These are phyloP conservation scores for Sextonia rubra DNA, from an alignment of 164 flowering plant genomes.

Conservation along the genomic window DNA sequence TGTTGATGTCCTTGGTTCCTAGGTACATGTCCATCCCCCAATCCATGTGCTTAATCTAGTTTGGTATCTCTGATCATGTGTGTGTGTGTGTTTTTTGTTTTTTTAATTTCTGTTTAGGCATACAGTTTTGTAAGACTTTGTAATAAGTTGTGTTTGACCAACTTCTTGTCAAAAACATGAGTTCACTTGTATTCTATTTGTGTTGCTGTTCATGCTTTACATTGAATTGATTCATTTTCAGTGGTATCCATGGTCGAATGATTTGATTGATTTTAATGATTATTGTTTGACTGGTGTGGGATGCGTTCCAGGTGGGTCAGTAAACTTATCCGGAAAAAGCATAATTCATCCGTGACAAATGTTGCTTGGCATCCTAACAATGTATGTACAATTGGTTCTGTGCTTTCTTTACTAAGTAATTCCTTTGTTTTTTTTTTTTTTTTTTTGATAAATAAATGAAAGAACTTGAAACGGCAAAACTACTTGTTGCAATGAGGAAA, in stretches of 20 bases:
- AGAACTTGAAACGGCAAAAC: not conserved
- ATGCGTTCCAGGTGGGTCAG: slow-evolving; percentile 88
- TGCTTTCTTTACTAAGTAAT: not conserved
- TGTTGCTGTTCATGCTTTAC: not conserved
- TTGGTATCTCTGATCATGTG: too few relatives aligned
- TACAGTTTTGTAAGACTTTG: too few relatives aligned
- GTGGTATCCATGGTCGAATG: slow-evolving; percentile 5
- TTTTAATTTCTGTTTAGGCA: too few relatives aligned
- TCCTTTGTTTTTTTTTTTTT: not conserved
- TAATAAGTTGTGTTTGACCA: too few relatives aligned
- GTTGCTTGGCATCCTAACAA: slow-evolving; percentile 99
- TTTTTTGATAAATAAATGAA: not conserved
- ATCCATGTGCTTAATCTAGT: too few relatives aligned
- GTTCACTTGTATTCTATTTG: not conserved
- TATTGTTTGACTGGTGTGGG: slow-evolving; percentile 2
- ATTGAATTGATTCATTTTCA: not conserved
- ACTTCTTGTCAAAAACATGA: not conserved
- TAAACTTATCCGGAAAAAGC: slow-evolving; percentile 87
- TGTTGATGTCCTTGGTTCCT: too few relatives aligned
- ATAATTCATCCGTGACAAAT: slow-evolving; percentile 91
- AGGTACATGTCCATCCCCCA: too few relatives aligned
- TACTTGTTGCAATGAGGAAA: too few relatives aligned
- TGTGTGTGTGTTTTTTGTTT: too few relatives aligned
- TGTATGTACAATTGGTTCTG: slow-evolving; percentile 36
- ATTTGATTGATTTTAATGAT: slow-evolving; percentile 9